Percentiles rank a stretch among this genome's conserved stretches.
Evolutionary conservation across 2,329 filamentous ascomycete genomes (phyloP).

Genomic region (Fusarium illudens): DNA sequence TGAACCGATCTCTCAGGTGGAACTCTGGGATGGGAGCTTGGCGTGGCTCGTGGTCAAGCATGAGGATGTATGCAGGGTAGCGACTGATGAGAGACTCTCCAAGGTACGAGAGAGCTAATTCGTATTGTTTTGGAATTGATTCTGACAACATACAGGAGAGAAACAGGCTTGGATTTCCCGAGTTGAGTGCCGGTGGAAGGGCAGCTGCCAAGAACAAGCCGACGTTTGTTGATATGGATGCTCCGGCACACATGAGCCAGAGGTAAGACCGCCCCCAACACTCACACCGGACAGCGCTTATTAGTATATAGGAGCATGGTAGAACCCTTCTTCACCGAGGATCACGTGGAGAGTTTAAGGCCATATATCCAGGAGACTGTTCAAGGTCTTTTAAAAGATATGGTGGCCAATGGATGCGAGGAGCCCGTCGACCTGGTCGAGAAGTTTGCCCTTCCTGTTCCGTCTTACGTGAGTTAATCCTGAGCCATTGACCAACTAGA

Average conservation of each 20-base stretch:
- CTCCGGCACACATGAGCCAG: conserved; percentile 56
- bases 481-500: not conserved
- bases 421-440: conserved; percentile 55
- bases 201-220: conserved; percentile 57
- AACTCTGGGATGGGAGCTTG: conserved; percentile 56
- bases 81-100: conserved; percentile 54
- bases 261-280: conserved; percentile 39
- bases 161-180: conserved; percentile 54
- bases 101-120: conserved; percentile 45
- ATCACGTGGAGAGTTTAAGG: conserved; percentile 50
- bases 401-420: conserved; percentile 48
- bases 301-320: conserved; percentile 51
- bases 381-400: conserved; percentile 50
- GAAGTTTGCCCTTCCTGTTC: conserved; percentile 56
- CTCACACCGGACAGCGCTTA: not conserved
- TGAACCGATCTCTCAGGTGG: conserved; percentile 53
- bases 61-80: conserved; percentile 54
- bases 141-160: conserved; percentile 43
- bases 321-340: conserved; percentile 51
- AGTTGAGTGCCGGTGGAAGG: conserved; percentile 56
- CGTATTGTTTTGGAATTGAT: not conserved
- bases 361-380: conserved; percentile 57
- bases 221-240: conserved; percentile 61
- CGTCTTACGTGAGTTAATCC: conserved; percentile 51
- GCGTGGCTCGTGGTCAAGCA: conserved; percentile 59